phyloP scores from a whole-genome alignment of 1,284 basidiomycete species.

The Trichosporon coremiiforme region DNA sequence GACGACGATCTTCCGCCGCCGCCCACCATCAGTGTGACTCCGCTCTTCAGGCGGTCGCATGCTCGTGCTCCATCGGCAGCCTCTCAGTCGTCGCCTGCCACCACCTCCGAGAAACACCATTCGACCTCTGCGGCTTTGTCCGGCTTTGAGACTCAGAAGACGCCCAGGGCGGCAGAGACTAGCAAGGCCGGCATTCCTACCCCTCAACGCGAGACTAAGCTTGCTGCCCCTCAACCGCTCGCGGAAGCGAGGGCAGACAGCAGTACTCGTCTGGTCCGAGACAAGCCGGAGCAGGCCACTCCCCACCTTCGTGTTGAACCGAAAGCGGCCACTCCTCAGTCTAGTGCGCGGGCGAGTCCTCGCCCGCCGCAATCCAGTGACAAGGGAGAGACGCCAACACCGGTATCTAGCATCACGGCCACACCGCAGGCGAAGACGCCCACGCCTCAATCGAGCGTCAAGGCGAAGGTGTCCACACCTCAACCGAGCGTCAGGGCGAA shows the following conservation, averaged over 20 bases:
- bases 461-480: neutral
- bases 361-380: neutral
- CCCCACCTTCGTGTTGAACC: neutral
- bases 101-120: neutral
- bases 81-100: neutral
- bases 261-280: neutral
- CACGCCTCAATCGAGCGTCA: neutral
- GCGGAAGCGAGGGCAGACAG: too few relatives aligned
- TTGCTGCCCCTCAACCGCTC: neutral
- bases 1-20: neutral
- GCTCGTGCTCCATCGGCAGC: neutral
- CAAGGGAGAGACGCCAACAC: neutral
- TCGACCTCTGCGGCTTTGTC: neutral
- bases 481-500: too few relatives aligned
- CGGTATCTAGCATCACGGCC: too few relatives aligned
- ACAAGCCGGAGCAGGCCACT: neutral
- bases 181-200: neutral
- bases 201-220: neutral
- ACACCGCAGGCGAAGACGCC: too few relatives aligned
- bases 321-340: neutral
- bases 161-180: neutral
- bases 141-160: neutral
- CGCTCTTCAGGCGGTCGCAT: neutral
- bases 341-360: too few relatives aligned
- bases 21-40: neutral